Base-by-base conservation (phyloP, 495 filamentous ascomycete species). In the Penicillium canescens region DNA sequence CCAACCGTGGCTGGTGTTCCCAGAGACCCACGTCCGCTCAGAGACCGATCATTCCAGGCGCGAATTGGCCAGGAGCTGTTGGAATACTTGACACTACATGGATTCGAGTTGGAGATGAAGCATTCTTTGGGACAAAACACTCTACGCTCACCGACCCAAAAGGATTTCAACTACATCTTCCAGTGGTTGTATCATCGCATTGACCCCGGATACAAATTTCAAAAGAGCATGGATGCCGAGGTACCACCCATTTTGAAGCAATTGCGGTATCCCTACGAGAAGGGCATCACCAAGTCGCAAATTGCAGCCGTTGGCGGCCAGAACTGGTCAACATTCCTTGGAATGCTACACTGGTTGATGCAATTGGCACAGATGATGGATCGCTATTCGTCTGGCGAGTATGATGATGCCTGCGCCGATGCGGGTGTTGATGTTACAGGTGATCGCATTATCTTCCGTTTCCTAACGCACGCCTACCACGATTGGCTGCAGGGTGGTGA, bases 291-390 rank as follows among this genome's bases (percentile, higher is more conserved):
- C 42, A 98, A 97, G 65, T 93, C 88, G 24, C 91, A 96, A 63
- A 91, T 98, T 44, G 81, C 90, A 1, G 93, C 95, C 1, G 95
- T 98, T 4, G 94, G 94, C 47, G 92, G 91, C 9, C 90, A 93
- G 65, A 97, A 96, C 61, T 99, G 94, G 94, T 86, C 87, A 24
- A 90, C 89, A 0, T 96, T 98, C 65, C 75, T 99, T 21, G 95
- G 91, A 0, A 78, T 98, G 72, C 78, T 99, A 42, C 93, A 99
- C 70, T 99, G 94, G 94, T 87, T 99, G 84, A 95, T 99, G 92
- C 92, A 97, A 69, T 74, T 98, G 42, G 90, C 91, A 11, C 82
- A 88, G 47, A 96, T 96, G 84, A 85, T 96, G 71, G 91, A 98
- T 49, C 72, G 85, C 9, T 97, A 88, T 64, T 70, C 79, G 3